Conservation (phyloP, 1,284 basidiomycete genomes). For the Ustilago lituana region DNA sequence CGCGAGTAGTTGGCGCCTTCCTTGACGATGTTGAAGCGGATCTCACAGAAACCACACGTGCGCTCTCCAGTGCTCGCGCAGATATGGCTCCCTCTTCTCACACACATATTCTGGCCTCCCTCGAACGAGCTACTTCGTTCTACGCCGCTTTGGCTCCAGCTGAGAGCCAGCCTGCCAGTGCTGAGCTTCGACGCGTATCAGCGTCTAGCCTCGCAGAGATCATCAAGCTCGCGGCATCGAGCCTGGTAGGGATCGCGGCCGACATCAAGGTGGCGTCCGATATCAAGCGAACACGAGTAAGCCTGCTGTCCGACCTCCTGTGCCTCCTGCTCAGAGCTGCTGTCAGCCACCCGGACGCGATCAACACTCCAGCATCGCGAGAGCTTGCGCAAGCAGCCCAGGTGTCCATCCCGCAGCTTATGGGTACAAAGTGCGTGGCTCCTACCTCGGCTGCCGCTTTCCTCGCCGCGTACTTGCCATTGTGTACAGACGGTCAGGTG, state of each 20-base stretch:
- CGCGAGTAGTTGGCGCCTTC: conserved; percentile 7
- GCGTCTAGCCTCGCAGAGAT: conserved; percentile 15
- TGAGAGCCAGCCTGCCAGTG: conserved; percentile 9
- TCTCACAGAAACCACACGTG: conserved; percentile 9
- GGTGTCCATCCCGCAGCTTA: conserved; percentile 27
- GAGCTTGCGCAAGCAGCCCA: conserved; percentile 16
- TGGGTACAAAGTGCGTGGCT: conserved; percentile 15
- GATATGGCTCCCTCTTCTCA: not conserved
- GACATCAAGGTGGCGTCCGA: not conserved
- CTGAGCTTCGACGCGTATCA: conserved; percentile 7
- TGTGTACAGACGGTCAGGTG: conserved; percentile 10
- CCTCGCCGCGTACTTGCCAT: conserved; percentile 31
- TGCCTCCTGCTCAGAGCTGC: conserved; percentile 19
- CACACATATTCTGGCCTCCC: not conserved
- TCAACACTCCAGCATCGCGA: conserved; percentile 8
- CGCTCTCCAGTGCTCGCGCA: conserved; percentile 5
- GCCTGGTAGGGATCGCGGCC: conserved; percentile 7
- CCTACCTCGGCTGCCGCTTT: conserved; percentile 30
- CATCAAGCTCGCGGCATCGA: conserved; percentile 13
- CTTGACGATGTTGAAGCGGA: conserved; percentile 17
- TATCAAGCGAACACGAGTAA: conserved; percentile 14
- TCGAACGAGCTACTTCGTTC: conserved; percentile 29
- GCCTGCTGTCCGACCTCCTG: conserved; percentile 30
- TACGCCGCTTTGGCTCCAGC: conserved; percentile 30
- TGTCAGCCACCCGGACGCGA: conserved; percentile 19